phyloP scores from a whole-genome alignment of 176 grass and related monocot genomes.

The Bothriochloa decipiens region DNA sequence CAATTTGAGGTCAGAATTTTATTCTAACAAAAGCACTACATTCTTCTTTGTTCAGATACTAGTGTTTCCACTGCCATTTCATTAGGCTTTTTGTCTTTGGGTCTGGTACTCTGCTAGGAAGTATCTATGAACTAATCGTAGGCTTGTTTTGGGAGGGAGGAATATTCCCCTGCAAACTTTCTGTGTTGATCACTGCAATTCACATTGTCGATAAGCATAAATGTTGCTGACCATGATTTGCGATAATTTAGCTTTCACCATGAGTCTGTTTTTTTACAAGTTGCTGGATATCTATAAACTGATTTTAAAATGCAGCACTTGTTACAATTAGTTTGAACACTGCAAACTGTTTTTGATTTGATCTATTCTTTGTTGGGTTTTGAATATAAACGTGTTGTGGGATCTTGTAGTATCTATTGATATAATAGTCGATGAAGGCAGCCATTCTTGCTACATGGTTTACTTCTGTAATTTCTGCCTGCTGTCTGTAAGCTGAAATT shows the following conservation, averaged over 20 bases:
- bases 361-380: not conserved
- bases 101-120: not conserved
- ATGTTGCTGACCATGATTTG: not conserved
- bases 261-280: not conserved
- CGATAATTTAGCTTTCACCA: constrained; percentile 23
- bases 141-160: not conserved
- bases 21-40: constrained; percentile 1
- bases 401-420: not conserved
- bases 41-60: not conserved
- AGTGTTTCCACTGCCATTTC: constrained; percentile 10
- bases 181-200: constrained; percentile 1
- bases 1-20: constrained; percentile 77
- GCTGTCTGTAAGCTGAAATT: not conserved
- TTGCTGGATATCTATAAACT: not conserved
- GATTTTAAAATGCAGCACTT: not conserved
- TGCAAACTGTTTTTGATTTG: not conserved
- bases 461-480: constrained; percentile 23
- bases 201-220: constrained; percentile 3
- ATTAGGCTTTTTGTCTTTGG: constrained; percentile 6
- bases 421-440: not conserved
- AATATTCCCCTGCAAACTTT: not conserved
- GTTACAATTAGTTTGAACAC: not conserved
- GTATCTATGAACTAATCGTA: not conserved
- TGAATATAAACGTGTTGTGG: not conserved
- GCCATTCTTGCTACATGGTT: not conserved